Evolutionary conservation across 225 moss, liverwort and hornwort species (phyloP), one percentile per base, ranked within the genome.

Genomic region (Polytrichum formosum): DNA sequence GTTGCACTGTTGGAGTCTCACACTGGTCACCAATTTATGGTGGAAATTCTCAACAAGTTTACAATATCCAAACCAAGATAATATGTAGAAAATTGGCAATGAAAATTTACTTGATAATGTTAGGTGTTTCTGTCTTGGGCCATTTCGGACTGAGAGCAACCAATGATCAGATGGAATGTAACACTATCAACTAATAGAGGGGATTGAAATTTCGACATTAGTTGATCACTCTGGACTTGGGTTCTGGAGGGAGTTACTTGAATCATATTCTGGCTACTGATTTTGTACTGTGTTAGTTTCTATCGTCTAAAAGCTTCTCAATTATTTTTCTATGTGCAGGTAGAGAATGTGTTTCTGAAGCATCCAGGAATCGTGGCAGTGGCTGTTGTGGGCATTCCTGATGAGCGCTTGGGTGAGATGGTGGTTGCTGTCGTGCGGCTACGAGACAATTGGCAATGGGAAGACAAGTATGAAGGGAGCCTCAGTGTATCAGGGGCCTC

Each of bases 371-470:
- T 98, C 66, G 74, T 73, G 60, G 82, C 91, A 65, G 98, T 88
- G 71, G 91, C 87, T 19, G 89, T 85, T 58, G 94, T 98, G 54
- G 92, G 92, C 28, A 68, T 98, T 80, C 91, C 90, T 28, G 88
- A 94, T 63, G 66, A 66, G 53, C 83, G 94, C 37, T 73, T 94
- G 53, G 83, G 76, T 28, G 98, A 98, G 80, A 79, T 72, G 77
- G 94, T 98, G 60, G 90, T 91, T 73, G 92, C 98, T 18, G 65
- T 94, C 64, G 90, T 98, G 63, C 82, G 82, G 28, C 81, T 98
- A 70, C 79, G 82, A 31, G 81, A 81, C 18, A 83, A 84, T 33
- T 89, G 89, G 89, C 64, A 76, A 55, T 89, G 89, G 89, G 83
- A 86, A 73, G 73, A 81, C 70, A 75, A 71, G 61, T 74, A 75